Evolutionary conservation across 1,284 basidiomycete genomes (phyloP), one percentile per base, ranked within the genome.

Genomic region (Phellopilus nigrolimitatus): DNA sequence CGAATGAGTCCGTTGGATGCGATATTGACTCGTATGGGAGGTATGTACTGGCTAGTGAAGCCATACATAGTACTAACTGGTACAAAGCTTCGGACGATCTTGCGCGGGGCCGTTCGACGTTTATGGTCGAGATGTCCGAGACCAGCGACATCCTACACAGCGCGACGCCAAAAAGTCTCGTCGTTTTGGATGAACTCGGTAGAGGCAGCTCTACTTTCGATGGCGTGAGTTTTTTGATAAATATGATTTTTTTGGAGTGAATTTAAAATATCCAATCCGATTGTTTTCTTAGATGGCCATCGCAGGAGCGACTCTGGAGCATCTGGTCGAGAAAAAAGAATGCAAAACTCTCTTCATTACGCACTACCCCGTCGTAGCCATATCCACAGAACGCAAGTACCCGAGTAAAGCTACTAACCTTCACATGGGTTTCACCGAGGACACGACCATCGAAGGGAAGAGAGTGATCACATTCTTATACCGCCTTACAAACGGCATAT

Each of bases 111-210:
- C 82, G 91, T 19, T 92, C 89, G 1, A 97, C 94, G 0, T 95
- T 95, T 62, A 94, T 97, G 92, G 89, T 97, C 0, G 95, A 99
- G 68, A 86, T 98, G 72, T 77, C 84, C 6, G 95, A 98, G 66
- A 97, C 95, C 0, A 88, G 86, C 60, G 91, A 97, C 57, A 95
- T 98, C 51, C 68, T 98, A 13, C 76, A 80, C 34, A 74, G 79
- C 12, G 85, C 88, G 0, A 88, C 89, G 0, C 66, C 74, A 9
- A 75, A 74, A 36, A 89, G 88, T 48, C 72, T 95, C 4, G 89
- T 97, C 8, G 87, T 97, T 41, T 72, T 97, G 1, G 94, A 97
- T 61, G 87, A 89, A 61, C 75, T 88, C n/a, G 86, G 85, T 43
- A 73, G 91, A 37, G 90, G 91, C 7, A 93, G 91, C 0, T 86